A percentile compares a stretch with the other conserved stretches of the same genome.
Evolutionary conservation across 768 basidiomycete genomes (phyloP).

Genomic region (Mycena venus): DNA sequence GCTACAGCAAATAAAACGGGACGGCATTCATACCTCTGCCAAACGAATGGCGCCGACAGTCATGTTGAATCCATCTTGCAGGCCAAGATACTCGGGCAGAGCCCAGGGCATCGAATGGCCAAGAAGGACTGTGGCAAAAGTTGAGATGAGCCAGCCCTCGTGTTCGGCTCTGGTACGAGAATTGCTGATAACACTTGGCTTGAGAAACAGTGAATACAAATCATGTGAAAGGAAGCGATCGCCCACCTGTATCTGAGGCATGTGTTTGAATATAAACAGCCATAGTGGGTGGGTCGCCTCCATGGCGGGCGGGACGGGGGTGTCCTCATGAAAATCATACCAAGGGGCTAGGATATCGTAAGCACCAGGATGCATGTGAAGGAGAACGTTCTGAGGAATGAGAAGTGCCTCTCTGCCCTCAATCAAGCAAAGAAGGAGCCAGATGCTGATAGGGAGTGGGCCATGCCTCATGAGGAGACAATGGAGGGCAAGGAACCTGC

Average conservation of each 20-base stretch:
- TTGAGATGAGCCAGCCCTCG: neutral
- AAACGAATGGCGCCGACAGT: neutral
- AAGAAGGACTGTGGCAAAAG: neutral
- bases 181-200: neutral
- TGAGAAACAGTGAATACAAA: too few species aligned
- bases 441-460: constrained; percentile 10
- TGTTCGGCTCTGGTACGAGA: neutral
- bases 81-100: neutral
- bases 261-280: neutral
- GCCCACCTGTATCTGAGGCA: neutral
- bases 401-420: neutral
- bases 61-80: neutral
- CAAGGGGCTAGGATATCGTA: neutral
- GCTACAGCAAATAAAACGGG: too few species aligned
- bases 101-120: neutral
- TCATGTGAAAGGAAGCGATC: neutral
- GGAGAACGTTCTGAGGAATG: constrained; percentile 7
- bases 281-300: neutral
- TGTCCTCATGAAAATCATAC: neutral
- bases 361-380: constrained; percentile 1
- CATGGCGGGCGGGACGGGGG: neutral
- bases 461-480: neutral
- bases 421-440: neutral
- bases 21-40: neutral
- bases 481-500: constrained; percentile 5